Evolutionary conservation across 306 rosid genomes (phyloP).

Genomic region (Nissolia schottii): DNA sequence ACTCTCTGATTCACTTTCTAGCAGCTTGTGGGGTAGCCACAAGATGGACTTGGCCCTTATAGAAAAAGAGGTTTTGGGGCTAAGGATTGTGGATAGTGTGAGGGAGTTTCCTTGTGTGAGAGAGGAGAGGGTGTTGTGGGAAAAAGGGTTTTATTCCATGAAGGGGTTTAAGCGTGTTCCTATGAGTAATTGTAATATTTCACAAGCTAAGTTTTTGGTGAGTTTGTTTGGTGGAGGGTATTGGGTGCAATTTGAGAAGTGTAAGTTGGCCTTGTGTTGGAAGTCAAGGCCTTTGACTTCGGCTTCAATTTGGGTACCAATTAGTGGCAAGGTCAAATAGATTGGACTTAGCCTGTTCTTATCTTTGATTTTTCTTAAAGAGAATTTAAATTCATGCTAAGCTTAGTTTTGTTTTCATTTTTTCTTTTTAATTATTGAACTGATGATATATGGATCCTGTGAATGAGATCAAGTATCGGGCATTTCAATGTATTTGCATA

Average conservation of each 20-base stretch:
- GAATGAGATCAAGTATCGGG: not conserved
- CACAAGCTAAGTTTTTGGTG: slow-evolving; percentile 62
- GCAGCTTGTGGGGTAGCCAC: slow-evolving; percentile 26
- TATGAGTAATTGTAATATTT: slow-evolving; percentile 45
- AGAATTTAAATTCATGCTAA: not conserved
- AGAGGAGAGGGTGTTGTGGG: slow-evolving; percentile 36
- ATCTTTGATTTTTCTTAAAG: not conserved
- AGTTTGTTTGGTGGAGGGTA: slow-evolving; percentile 54
- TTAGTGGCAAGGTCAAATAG: slow-evolving; percentile 18
- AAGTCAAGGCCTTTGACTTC: slow-evolving; percentile 60
- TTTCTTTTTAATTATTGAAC: not conserved
- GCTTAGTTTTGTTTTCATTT: not conserved
- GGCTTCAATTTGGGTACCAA: slow-evolving; percentile 60
- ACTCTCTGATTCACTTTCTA: slow-evolving; percentile 46
- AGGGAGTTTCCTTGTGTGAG: slow-evolving; percentile 49
- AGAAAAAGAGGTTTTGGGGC: slow-evolving; percentile 54
- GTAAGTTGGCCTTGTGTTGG: slow-evolving; percentile 52
- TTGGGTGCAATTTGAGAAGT: slow-evolving; percentile 51
- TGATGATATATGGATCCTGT: not conserved
- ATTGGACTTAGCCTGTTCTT: not conserved
- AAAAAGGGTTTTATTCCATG: slow-evolving; percentile 33
- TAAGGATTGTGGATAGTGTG: slow-evolving; percentile 50
- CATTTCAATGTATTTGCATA: slow-evolving; percentile 14
- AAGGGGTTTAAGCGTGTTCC: slow-evolving; percentile 43
- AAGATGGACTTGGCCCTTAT: slow-evolving; percentile 32